Base-by-base conservation (phyloP, 2,329 filamentous ascomycete genomes). In the Ramichloridium luteum region DNA sequence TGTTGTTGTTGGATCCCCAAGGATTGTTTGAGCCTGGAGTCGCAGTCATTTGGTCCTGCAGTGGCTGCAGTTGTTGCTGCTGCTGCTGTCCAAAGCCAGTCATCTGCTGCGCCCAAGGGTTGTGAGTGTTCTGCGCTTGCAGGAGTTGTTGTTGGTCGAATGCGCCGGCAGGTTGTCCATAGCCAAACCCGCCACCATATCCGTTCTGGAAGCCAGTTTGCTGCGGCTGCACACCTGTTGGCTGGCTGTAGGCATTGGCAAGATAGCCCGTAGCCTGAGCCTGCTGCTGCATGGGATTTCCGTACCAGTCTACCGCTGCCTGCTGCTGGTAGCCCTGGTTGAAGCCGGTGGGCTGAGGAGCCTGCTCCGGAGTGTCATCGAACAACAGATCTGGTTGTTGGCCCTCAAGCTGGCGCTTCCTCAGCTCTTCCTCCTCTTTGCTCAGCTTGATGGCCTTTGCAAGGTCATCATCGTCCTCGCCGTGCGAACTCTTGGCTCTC, bases 251-350 rank as follows among this genome's bases (percentile, higher is more conserved):
- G 38, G 74, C 71, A 46, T 73, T 76, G 57, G 77, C 77, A 41
- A 78, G 57, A 48, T 68, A 79, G 4, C 74, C 75, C 10, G 75
- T 80, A 32, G 65, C 70, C 43, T 65, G 61, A 30, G 62, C 47
- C 29, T 51, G 55, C 37, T 69, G 69, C 47, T 56, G 58, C 25
- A 96, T 79, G 9, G 86, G 84, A 57, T 98, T 98, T 37, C 88
- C 90, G 48, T 92, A 90, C 74, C 92, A 96, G 59, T 98, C 90
- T 12, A 98, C 90, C 9, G 84, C 83, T 35, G 80, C 80, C 54
- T 93, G 88, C 60, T 98, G 90, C 62, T 96, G 86, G 52, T 98
- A 98, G 28, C 88, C 88, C 61, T 93, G 86, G 58, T 94, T 96
- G 64, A 84, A 85, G 20, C 85, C 88, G 10, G 86, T 96, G 25